Evolutionary conservation across 2,329 filamentous ascomycete species (phyloP), one percentile per base, ranked within the genome.

Genomic region (Talaromyces funiculosus): DNA sequence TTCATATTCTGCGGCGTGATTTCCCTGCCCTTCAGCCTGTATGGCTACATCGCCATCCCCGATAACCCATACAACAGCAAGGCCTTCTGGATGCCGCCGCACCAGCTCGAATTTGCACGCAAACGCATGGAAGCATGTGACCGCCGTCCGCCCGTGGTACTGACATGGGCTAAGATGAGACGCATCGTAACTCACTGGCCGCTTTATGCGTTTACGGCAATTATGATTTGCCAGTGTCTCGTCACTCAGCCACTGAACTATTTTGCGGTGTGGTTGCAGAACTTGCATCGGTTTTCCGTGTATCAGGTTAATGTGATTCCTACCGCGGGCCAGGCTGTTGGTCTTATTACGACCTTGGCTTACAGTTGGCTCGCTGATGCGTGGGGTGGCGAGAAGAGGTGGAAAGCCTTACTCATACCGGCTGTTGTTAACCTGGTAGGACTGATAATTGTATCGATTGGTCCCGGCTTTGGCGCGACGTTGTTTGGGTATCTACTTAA

Each of bases 41-140:
- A 62, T 20, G 70, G 69, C 5, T 68, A 69, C 40, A 63, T 68
- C 56, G 69, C 71, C 65, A 61, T 72, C 12, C 71, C 71, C 1
- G 71, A 73, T 45, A 69, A 71, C 26, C 71, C 71, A 64, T 77
- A 68, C 56, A 68, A 77, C 42, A 60, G 60, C 26, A 60, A 57
- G 45, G 62, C 60, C 22, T 53, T 60, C 47, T 67, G 65, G 65
- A 61, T 67, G 61, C 63, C 43, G 45, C 24, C 42, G 0, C 38
- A 38, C 4, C 53, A 61, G 26, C 57, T 63, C 3, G 53, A 38
- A 2, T 57, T 58, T 3, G 61, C 61, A 1, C 43, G 55, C 49
- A 57, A 53, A 53, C 58, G 61, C 40, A 63, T 63, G 61, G 61
- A 63, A n/a, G 54, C 54, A 18, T 61, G 43, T 22, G 61, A 61